A percentile compares a stretch with the other conserved stretches of the same genome.
Conservation (phyloP, 371 early-diverging fungal genomes). For the Batkoa obscura region DNA sequence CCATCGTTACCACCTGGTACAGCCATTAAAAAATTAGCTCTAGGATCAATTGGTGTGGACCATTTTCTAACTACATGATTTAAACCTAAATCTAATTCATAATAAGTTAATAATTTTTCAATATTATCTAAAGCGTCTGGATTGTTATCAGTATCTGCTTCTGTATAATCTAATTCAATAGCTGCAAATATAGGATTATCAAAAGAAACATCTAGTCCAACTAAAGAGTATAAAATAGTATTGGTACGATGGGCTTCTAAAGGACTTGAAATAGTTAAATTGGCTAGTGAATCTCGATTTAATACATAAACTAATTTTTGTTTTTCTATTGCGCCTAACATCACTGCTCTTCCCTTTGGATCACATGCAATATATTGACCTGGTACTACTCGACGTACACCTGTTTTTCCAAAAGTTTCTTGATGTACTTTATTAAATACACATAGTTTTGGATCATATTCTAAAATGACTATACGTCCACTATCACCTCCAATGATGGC, state of each 20-base stretch:
- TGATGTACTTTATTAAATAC: conserved; percentile 68
- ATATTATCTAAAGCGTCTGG: conserved; percentile 51
- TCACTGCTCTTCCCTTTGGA: conserved; percentile 90
- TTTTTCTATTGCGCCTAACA: conserved; percentile 88
- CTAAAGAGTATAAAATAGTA: conserved; percentile 50
- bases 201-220: conserved; percentile 91
- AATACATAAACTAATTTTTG: conserved; percentile 90
- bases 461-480: conserved; percentile 77
- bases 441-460: conserved; percentile 59
- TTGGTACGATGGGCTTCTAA: conserved; percentile 80
- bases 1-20: conserved; percentile 89
- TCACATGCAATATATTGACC: conserved; percentile 91
- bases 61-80: conserved; percentile 94
- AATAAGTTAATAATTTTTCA: conserved; percentile 77
- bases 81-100: conserved; percentile 93
- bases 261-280: conserved; percentile 84
- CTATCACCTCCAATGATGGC: conserved; percentile 80
- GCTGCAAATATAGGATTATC: conserved; percentile 96
- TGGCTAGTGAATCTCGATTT: conserved; percentile 73
- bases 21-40: conserved; percentile 64
- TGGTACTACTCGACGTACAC: conserved; percentile 74
- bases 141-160: conserved; percentile 60
- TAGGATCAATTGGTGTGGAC: conserved; percentile 59
- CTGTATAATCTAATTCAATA: conserved; percentile 74
- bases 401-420: conserved; percentile 92